phyloP scores from a whole-genome alignment of 371 early-diverging fungal genomes.

The Paraphysoderma sedebokerense region DNA sequence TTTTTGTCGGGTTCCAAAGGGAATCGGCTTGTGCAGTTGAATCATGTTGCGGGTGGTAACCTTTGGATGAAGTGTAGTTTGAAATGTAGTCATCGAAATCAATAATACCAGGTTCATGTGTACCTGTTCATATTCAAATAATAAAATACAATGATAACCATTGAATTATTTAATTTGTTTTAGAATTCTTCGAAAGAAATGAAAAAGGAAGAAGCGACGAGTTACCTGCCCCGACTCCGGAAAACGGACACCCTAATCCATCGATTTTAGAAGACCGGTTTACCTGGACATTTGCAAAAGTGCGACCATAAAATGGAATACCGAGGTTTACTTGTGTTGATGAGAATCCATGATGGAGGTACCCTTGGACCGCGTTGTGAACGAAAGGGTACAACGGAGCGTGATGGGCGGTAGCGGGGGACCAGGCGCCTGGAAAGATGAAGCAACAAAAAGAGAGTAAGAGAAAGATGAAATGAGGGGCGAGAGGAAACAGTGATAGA shows the following conservation, averaged over 20 bases:
- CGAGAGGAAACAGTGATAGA: too few relatives aligned
- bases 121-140: neutral
- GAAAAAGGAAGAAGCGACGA: too few relatives aligned
- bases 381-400: constrained; percentile 1
- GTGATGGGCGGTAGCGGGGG: constrained; percentile 1
- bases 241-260: too few relatives aligned
- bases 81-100: constrained; percentile 1
- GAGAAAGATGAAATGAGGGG: too few relatives aligned
- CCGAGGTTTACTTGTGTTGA: neutral
- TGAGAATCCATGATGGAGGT: neutral
- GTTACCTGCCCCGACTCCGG: too few relatives aligned
- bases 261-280: neutral
- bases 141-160: too few relatives aligned
- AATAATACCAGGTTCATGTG: constrained; percentile 3
- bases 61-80: neutral
- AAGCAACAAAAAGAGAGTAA: too few relatives aligned
- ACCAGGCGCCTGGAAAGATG: neutral
- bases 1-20: neutral
- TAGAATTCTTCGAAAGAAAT: too few relatives aligned
- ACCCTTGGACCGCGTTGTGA: neutral
- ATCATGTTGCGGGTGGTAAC: neutral
- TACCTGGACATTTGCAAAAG: neutral
- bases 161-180: too few relatives aligned
- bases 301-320: constrained; percentile 1
- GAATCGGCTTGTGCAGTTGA: neutral